These are phyloP conservation scores for Starmera caribaea DNA, from an alignment of 805 yeast genomes.

Conservation along the genomic window DNA sequence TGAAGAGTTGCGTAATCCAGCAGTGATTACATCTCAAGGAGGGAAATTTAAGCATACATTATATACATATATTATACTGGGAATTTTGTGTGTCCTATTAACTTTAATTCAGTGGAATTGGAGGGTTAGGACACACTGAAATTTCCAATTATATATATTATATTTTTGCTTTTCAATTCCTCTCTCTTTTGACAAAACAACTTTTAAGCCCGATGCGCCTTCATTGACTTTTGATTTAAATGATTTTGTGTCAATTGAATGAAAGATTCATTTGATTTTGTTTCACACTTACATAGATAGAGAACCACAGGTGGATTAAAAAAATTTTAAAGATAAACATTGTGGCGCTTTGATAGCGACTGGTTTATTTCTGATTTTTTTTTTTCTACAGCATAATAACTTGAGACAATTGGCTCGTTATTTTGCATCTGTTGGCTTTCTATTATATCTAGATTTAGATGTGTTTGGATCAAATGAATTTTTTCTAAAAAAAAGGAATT, in stretches of 20 bases:
- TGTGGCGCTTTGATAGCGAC: slow-evolving; percentile 21
- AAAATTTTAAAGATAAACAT: slow-evolving; percentile 7
- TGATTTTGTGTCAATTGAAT: slow-evolving; percentile 19
- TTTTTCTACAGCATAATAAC: slow-evolving; percentile 1
- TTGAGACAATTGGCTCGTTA: slow-evolving; percentile 17
- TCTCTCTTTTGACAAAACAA: slow-evolving; percentile 1
- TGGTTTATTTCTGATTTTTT: slow-evolving; percentile 4
- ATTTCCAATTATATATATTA: background rate
- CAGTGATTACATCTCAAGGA: slow-evolving; percentile 25
- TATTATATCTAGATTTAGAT: no score
- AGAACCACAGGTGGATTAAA: no score
- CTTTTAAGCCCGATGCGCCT: slow-evolving; percentile 23
- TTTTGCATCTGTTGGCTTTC: no score
- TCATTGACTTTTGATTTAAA: slow-evolving; percentile 21
- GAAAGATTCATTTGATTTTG: background rate
- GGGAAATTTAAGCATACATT: no score
- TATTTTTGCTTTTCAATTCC: background rate
- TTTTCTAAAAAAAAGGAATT: no score
- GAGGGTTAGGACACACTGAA: slow-evolving; percentile 3
- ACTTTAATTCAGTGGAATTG: slow-evolving; percentile 3
- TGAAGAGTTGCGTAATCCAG: slow-evolving; percentile 38
- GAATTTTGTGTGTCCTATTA: slow-evolving; percentile 1
- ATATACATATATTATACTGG: no score
- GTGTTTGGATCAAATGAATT: no score
- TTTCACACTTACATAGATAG: background rate